Base-by-base conservation (phyloP, 305 asterid genomes). In the Withania somnifera region DNA sequence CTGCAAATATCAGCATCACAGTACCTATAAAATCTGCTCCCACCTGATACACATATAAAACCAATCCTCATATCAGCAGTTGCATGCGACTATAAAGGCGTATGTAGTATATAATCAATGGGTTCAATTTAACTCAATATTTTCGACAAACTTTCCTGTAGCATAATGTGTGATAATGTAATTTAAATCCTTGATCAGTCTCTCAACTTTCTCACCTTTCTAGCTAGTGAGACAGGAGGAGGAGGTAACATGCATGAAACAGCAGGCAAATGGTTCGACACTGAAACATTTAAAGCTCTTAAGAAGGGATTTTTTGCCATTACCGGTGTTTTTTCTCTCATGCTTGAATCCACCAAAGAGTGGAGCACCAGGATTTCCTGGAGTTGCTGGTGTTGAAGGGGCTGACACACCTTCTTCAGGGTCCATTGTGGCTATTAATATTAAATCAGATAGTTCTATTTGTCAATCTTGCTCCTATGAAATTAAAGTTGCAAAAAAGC, bases 1-100 rank as follows among this genome's bases (percentile, higher is more conserved):
- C 95, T 0, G 98, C 82, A 61, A 93, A 94, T 8, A 94, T 92
- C 10, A 95, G 90, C 79, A 93, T 90, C n/a, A 93, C 68, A 38
- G 98, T 95, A 28, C 98, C 98, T 84, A 93, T 88, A 61, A 95
- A 92, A 90, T 95, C 98, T 10, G 98, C 98, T 86, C 97, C 98
- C 77, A 95, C 98, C 98, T 95, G 91, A 26, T 68, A 40, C 78
- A 69, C 14, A 11, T n/a, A 8, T 19, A 57, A 60, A n/a, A n/a
- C 13, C 69, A 58, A 79, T 42, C 58, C 53, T 40, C 42, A n/a
- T n/a, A n/a, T 77, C 57, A 52, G 61, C 3, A 20, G 63, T 67
- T n/a, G 52, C 52, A 67, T 34, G 30, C 36, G 24, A 13, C 71
- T 28, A 63, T 63, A 17, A 54, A 54, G 13, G 26, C 63, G 0